Base-by-base conservation (phyloP, 2,329 filamentous ascomycete species). In the Aspergillus awamori region DNA sequence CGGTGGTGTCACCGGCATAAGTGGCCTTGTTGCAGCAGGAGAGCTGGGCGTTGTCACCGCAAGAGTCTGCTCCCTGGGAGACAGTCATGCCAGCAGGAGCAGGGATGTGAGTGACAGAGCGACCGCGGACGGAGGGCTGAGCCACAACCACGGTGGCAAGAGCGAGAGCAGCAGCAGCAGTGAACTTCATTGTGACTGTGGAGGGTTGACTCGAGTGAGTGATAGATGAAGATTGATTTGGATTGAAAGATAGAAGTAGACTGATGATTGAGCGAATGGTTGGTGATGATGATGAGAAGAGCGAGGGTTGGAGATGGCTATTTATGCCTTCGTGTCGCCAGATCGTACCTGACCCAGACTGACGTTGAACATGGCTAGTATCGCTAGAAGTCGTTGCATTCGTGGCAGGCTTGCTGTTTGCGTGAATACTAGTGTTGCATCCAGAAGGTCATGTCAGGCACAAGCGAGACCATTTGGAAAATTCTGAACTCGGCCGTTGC, bases 11-110 rank as follows among this genome's bases (percentile, higher is more conserved):
- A 60, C 71, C 71, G 51, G 67, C 67, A 65, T 70, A 70, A 65
- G 65, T 69, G 61, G 70, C 71, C 65, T 77, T 70, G 71, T 78
- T 76, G 68, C 74, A 75, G 72, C 74, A 76, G 39, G 73, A 74
- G 33, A 76, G 69, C 66, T 73, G 69, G 41, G 73, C 71, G 66
- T 75, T 65, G 65, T 71, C 63, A 68, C 74, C 74, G 49, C 74
- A 76, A 64, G 73, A 73, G 64, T 66, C 67, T 65, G 69, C 66
- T 28, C 68, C 74, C 63, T 76, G 64, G 62, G 72, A 61, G 59
- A 75, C 65, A 13, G 73, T 75, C 63, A 74, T 62, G 60, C 63
- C 51, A 26, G 69, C 62, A n/a, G 68, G 69, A 20, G 74, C 69
- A 64, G 68, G 65, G 67, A 26, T 36, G 15, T 20, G 38, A 39